phyloP scores from a whole-genome alignment of 345 rosid genomes.

The Populus ilicifolia region DNA sequence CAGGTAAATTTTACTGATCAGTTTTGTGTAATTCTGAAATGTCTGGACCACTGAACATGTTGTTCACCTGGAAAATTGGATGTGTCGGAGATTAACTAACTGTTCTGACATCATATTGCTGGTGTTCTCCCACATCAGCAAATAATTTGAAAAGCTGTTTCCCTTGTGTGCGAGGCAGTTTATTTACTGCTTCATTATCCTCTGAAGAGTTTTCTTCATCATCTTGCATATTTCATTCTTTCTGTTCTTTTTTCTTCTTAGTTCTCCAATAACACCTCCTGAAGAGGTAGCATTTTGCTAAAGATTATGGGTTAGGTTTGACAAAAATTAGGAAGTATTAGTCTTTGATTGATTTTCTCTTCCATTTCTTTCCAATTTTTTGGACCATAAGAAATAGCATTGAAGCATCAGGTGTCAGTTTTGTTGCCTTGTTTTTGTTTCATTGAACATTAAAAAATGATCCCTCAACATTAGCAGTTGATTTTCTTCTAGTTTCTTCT shows the following conservation, averaged over 20 bases:
- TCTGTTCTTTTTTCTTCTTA: background rate
- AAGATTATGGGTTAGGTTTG: background rate
- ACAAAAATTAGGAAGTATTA: background rate
- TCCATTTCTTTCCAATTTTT: background rate
- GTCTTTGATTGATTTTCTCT: background rate
- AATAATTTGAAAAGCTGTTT: background rate
- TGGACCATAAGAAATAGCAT: background rate
- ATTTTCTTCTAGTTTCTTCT: slow-evolving; percentile 9
- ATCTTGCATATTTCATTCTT: background rate
- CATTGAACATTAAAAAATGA: background rate
- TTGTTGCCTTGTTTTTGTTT: background rate
- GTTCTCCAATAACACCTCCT: background rate
- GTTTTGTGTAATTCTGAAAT: background rate
- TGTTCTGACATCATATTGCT: background rate
- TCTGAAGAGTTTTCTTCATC: background rate
- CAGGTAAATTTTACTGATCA: slow-evolving; percentile 50
- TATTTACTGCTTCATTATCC: slow-evolving; percentile 1
- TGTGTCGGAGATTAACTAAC: background rate
- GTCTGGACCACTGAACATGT: background rate
- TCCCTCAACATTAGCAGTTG: background rate
- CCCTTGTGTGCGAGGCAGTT: background rate
- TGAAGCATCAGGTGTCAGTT: background rate
- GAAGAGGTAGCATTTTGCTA: background rate
- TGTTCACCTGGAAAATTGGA: background rate
- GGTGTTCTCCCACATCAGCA: background rate